Evolutionary conservation across 495 filamentous ascomycete genomes (phyloP), one percentile per base, ranked within the genome.

Genomic region (Tuber brumale): DNA sequence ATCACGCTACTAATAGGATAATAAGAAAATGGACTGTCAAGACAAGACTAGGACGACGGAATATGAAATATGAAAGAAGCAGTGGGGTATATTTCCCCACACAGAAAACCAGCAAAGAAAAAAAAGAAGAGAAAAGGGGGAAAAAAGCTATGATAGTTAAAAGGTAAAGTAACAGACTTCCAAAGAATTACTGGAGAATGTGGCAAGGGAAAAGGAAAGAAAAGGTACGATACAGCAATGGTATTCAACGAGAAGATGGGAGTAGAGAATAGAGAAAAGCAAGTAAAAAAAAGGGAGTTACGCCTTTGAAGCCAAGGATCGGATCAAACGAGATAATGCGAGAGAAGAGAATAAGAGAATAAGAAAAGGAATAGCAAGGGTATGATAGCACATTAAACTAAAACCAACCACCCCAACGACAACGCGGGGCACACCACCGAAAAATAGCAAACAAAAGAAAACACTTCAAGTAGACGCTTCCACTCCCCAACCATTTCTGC

Each of bases 381-480:
- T n/a, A 2, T 39, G 37, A 39, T 39, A 66, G 57, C 27, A 66
- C n/a, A 66, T 27, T 61, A 14, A 12, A 35, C 57, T 35, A 35
- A 35, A 18, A 3, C 27, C 5, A 61, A 31, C n/a, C 27, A 14
- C n/a, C 10, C 21, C 51, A 57, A 57, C 27, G 14, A 27, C 57
- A 31, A 66, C 0, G 27, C 35, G 44, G 44, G 21, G 35, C 23
- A 45, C 23, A 41, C 35, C 19, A 71, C 23, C 39, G 43, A 41
- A 71, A 71, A 71, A n/a, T n/a, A 71, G 23, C 18, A 5, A 71
- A 44, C 9, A 43, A 42, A 71, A 70, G 41, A 42, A 70, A 37
- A 27, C 21, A 44, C 37, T n/a, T n/a, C 37, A 71, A 41, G 14
- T 10, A 12, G 10, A 41, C 43, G 12, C 43, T 31, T 45, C 23